Evolutionary conservation across 2,329 filamentous ascomycete genomes (phyloP).

Genomic region (Microascus cirrosus): DNA sequence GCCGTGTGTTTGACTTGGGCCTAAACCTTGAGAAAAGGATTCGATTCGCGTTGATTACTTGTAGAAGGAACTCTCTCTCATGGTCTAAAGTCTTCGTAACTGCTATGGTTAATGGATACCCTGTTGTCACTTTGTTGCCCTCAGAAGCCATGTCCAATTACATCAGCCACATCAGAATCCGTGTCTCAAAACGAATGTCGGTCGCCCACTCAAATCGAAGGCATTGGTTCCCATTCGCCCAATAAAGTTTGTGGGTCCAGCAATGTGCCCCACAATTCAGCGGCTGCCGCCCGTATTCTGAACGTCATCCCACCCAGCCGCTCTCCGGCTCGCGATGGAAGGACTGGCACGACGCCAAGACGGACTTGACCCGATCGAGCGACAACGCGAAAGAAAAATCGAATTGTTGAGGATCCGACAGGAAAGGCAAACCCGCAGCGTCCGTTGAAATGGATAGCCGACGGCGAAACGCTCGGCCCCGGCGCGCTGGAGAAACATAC

Average conservation of each 20-base stretch:
- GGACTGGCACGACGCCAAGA: not conserved
- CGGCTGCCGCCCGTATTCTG: not conserved
- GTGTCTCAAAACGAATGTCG: too few species aligned
- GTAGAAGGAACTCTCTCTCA: too few species aligned
- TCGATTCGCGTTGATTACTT: too few species aligned
- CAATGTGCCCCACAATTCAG: not conserved
- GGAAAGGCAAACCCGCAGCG: not conserved
- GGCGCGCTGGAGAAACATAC: slow-evolving; percentile 73
- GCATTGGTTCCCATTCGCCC: not conserved
- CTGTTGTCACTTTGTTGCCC: too few species aligned
- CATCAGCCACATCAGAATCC: too few species aligned
- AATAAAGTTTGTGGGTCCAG: not conserved
- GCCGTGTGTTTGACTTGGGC: too few species aligned
- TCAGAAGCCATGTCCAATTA: too few species aligned
- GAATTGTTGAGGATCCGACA: not conserved
- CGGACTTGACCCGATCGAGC: not conserved
- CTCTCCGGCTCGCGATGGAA: not conserved
- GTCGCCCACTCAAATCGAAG: not conserved
- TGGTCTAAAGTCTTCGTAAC: too few species aligned
- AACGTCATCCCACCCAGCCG: not conserved
- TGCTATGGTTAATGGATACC: too few species aligned
- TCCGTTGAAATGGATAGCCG: slow-evolving; percentile 37
- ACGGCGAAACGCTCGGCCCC: slow-evolving; percentile 61
- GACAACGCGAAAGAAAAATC: not conserved
- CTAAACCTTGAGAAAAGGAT: too few species aligned